Evolutionary conservation across 1,139 yeast genomes (phyloP), one percentile per base, ranked within the genome.

Genomic region (Wickerhamomyces sp.): DNA sequence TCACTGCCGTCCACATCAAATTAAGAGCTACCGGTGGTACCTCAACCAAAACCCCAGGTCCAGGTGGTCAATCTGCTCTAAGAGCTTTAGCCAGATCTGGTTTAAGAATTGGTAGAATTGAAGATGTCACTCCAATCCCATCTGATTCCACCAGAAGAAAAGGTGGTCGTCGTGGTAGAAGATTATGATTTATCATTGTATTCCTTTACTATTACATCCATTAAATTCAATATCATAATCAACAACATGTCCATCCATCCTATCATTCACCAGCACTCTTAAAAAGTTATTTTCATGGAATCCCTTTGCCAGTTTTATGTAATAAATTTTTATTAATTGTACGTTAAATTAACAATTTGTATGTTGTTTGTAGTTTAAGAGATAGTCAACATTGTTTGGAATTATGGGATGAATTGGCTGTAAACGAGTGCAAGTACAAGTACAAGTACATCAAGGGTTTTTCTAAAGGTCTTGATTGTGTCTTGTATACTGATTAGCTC

Each of bases 131-230:
- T 66, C 99, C 99, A 76, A 93, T 94, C 69, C 99, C 99, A 75
- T 93, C 99, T 64, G 99, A 94, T 79, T 91, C 98, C 69, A 94
- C 99, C 76, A 94, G 99, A 86, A 89, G 95, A 88, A 94, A 94
- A 95, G 99, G 99, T 89, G 99, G 99, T 88, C 94, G 99, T 84
- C 91, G 99, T 86, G 99, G 99, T 91, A 93, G 99, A 86, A 90
- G 99, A 87, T 87, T 91, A 80, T 91, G 82, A 83, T 68, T 67
- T 59, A 18, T 18, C 23, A 18, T 29, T 29, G 31, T 29, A 37
- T 43, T 48, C 34, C 39, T 23, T 37, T 42, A 32, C 36, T 31
- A 27, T 47, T 29, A 29, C 31, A 29, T 10, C 31, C 31, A 40
- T 35, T 41, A 44, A 38, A 32, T 32, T 36, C 37, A 11, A 30